Base-by-base conservation (phyloP, 441 rosid species). In the Theobroma grandiflorum region DNA sequence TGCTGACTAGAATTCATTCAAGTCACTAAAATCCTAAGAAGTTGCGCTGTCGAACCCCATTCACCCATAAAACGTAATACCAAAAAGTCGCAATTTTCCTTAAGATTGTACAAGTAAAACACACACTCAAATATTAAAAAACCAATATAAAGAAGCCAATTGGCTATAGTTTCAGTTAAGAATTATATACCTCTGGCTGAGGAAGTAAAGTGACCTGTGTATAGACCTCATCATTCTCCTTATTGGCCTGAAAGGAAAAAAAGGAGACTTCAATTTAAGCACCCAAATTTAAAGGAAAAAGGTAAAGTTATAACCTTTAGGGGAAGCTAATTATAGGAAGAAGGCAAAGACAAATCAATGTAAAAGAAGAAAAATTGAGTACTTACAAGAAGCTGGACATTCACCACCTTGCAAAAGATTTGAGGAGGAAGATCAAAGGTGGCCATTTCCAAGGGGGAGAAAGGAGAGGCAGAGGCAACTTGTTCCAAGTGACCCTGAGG, bases 401-500 rank as follows among this genome's bases (percentile, higher is more conserved):
- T 94, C 80, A 91, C 88, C 84, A 96, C 98, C 63, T 95, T 93
- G 88, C 99, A 95, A 88, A 91, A 91, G 81, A 91, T 83, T 84
- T 92, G 94, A 80, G 98, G 86, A 87, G 93, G 92, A 14, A 93
- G 91, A 84, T 88, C 92, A 86, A 64, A 88, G 82, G 88, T 88
- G 74, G 93, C 89, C 83, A 83, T 71, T 67, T 93, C 90, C 85
- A 88, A 58, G 76, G 91, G 86, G 79, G 94, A 80, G 71, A 83
- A 88, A 78, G 88, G 85, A 74, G 87, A 83, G 50, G 91, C 89
- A 76, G 87, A 58, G 71, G 98, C 88, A 82, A 90, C 89, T 70
- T 90, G 98, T 81, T 95, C 98, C 81, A 95, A 84, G 79, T 96
- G 98, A 6, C 99, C 99, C 84, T 95, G 99, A 53, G 96, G 99